A percentile compares a stretch with the other conserved stretches of the same genome.
Conservation (phyloP, 192 early-diverging fungal species). For the Umbelopsis ramanniana region DNA sequence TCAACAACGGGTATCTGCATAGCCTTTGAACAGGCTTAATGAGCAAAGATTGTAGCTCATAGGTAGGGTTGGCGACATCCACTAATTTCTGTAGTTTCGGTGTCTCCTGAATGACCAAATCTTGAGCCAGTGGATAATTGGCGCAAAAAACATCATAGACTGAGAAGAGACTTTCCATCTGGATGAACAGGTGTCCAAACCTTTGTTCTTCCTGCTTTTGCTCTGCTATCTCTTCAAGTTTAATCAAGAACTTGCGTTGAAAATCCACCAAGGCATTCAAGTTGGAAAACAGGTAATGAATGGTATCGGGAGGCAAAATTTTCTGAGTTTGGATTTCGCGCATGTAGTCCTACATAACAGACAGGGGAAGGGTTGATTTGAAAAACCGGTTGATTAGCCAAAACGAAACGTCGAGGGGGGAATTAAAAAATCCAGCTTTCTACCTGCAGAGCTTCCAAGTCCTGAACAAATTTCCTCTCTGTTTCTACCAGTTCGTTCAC, state of each 20-base stretch:
- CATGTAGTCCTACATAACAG: conserved; percentile 64
- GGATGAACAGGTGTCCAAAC: conserved; percentile 84
- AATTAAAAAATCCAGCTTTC: not conserved
- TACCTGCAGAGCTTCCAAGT: conserved; percentile 80
- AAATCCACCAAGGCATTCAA: conserved; percentile 92
- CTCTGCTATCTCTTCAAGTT: conserved; percentile 79
- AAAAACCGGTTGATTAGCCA: conserved; percentile 17
- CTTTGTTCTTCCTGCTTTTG: conserved; percentile 78
- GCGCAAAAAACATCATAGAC: conserved; percentile 94
- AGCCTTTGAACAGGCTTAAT: conserved; percentile 98
- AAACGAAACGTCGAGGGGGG: not conserved
- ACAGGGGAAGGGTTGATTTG: not conserved
- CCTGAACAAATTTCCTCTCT: conserved; percentile 88
- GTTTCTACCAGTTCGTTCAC: conserved; percentile 91
- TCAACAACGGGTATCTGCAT: conserved; percentile 95
- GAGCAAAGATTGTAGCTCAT: conserved; percentile 85
- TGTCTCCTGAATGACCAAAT: conserved; percentile 70
- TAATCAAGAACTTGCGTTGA: conserved; percentile 90
- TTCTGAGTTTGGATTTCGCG: conserved; percentile 69
- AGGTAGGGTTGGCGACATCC: conserved; percentile 79
- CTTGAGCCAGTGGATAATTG: conserved; percentile 80
- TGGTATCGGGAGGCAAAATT: conserved; percentile 79
- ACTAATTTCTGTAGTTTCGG: conserved; percentile 63
- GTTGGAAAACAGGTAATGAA: conserved; percentile 89
- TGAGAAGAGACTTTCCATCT: conserved; percentile 77